A percentile compares a stretch with the other conserved stretches of the same genome.
Evolutionary conservation across 352 stramenopile species (phyloP).

Genomic region (Globisporangium irregulare): DNA sequence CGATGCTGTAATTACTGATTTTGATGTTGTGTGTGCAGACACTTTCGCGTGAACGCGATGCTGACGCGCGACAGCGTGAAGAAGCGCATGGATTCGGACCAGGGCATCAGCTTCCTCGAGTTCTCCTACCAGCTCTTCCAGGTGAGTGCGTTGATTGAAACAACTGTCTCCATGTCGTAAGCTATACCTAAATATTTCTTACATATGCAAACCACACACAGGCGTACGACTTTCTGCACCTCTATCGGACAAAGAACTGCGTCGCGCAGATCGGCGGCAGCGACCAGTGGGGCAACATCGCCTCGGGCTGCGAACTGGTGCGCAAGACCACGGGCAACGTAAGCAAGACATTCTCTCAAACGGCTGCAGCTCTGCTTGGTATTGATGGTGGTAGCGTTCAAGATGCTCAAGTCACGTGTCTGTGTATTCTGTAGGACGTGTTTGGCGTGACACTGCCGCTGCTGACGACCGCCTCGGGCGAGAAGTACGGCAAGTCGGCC

Average conservation of each 20-base stretch:
- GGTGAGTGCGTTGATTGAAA: slow-evolving; percentile 9
- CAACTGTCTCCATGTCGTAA: not conserved
- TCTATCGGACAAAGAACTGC: slow-evolving; percentile 90
- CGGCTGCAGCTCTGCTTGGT: not conserved
- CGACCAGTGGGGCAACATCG: slow-evolving; percentile 99
- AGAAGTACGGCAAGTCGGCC: slow-evolving; percentile 99
- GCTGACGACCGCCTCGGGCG: slow-evolving; percentile 95
- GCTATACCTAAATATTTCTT: not conserved
- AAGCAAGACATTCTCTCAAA: not conserved
- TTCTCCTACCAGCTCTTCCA: slow-evolving; percentile 99
- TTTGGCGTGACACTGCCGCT: slow-evolving; percentile 96
- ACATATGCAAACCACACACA: slow-evolving; percentile 5
- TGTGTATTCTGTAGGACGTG: slow-evolving; percentile 47
- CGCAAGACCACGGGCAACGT: slow-evolving; percentile 82
- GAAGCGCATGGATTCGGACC: slow-evolving; percentile 92
- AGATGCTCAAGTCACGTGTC: not conserved
- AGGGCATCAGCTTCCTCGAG: slow-evolving; percentile 98
- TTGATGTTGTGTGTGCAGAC: slow-evolving; percentile 24
- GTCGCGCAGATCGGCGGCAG: slow-evolving; percentile 97
- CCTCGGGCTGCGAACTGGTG: slow-evolving; percentile 95
- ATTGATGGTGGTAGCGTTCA: not conserved
- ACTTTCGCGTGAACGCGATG: slow-evolving; percentile 99
- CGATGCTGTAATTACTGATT: not conserved
- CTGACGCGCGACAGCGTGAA: slow-evolving; percentile 97
- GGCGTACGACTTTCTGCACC: slow-evolving; percentile 98